Percentiles rank a stretch among this genome's conserved stretches.
Evolutionary conservation across 2,329 filamentous ascomycete genomes (phyloP).

Genomic region (Xylogone sp.): DNA sequence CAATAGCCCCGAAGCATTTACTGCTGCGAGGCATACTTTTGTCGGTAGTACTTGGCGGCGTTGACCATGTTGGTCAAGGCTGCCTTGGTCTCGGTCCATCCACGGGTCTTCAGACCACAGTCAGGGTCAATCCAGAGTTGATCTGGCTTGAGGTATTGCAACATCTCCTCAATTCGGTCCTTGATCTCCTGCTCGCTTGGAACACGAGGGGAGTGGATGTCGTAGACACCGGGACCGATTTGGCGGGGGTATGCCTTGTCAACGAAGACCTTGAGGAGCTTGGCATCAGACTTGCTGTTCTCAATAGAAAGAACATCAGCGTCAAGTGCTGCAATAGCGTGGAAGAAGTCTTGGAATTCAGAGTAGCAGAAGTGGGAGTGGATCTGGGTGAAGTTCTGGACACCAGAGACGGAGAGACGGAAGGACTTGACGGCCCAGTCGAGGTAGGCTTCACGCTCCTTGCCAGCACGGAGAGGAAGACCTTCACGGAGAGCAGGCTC

Average conservation of each 20-base stretch:
- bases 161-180: slow-evolving; percentile 97
- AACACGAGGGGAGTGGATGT: slow-evolving; percentile 98
- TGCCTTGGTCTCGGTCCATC: slow-evolving; percentile 98
- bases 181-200: slow-evolving; percentile 98
- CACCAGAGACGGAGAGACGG: slow-evolving; percentile 90
- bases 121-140: slow-evolving; percentile 99
- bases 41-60: slow-evolving; percentile 93
- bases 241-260: slow-evolving; percentile 96
- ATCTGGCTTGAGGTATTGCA: slow-evolving; percentile 92
- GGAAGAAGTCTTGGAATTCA: slow-evolving; percentile 99
- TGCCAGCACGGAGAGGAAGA: slow-evolving; percentile 90
- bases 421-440: slow-evolving; percentile 97
- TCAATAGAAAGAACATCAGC: slow-evolving; percentile 98
- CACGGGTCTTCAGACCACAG: slow-evolving; percentile 97
- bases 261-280: slow-evolving; percentile 97
- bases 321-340: slow-evolving; percentile 96
- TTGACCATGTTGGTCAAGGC: slow-evolving; percentile 96
- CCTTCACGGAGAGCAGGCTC: slow-evolving; percentile 99
- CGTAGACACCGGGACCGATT: slow-evolving; percentile 98
- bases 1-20: slow-evolving; percentile 6
- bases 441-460: slow-evolving; percentile 95
- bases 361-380: slow-evolving; percentile 99
- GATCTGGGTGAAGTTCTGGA: slow-evolving; percentile 95
- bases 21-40: slow-evolving; percentile 62
- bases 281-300: slow-evolving; percentile 99